phyloP scores from a whole-genome alignment of 495 filamentous ascomycete genomes.

The Chaetomium fimeti region DNA sequence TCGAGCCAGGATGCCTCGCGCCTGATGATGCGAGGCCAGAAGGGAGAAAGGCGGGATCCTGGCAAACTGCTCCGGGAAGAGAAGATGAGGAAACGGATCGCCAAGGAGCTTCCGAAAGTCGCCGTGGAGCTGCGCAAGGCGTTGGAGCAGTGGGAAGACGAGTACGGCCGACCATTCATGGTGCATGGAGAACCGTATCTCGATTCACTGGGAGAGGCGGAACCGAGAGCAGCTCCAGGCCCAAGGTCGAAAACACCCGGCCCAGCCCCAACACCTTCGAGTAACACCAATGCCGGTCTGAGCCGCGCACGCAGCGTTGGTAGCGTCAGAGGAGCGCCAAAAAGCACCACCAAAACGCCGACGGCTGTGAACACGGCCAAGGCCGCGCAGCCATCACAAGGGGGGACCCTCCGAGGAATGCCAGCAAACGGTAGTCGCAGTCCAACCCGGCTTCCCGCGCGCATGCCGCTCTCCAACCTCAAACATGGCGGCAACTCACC shows the following conservation, averaged over 20 bases:
- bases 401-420: conserved; percentile 19
- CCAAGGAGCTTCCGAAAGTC: conserved; percentile 92
- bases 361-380: conserved; percentile 37
- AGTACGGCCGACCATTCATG: conserved; percentile 87
- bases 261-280: conserved; percentile 51
- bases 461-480: conserved; percentile 75
- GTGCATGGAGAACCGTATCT: conserved; percentile 90
- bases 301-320: conserved; percentile 41
- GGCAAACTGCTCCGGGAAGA: conserved; percentile 93
- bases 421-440: conserved; percentile 43
- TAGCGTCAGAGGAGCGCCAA: conserved; percentile 46
- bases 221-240: conserved; percentile 59
- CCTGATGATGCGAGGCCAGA: conserved; percentile 81
- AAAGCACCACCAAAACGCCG: conserved; percentile 67
- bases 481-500: conserved; percentile 81
- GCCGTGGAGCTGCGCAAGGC: conserved; percentile 75
- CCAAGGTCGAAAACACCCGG: conserved; percentile 80
- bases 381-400: conserved; percentile 29
- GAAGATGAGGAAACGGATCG: conserved; percentile 95
- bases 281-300: conserved; percentile 43
- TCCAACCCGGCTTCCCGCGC: conserved; percentile 80
- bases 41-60: conserved; percentile 88
- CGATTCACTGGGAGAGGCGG: conserved; percentile 66
- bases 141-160: conserved; percentile 89
- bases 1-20: conserved; percentile 93